Base-by-base conservation (phyloP, 768 basidiomycete species). In the Holtermanniella nyarrowii region DNA sequence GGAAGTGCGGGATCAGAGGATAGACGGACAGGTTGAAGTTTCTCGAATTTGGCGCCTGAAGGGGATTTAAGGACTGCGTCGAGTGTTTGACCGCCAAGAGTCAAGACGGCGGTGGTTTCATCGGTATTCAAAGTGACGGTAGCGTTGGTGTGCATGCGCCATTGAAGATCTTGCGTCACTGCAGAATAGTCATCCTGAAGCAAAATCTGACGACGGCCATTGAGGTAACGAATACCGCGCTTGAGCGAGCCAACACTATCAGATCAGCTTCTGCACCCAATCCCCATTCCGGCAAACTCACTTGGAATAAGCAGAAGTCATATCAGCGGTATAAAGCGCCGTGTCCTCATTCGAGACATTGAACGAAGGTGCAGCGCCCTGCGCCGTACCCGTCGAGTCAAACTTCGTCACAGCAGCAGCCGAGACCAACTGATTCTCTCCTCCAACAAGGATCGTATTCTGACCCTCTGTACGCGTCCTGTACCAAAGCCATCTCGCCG, bases 111-210 rank as follows among this genome's bases (percentile, higher is more conserved):
- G 1, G 82, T 79, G 3, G 78, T 79, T 48, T 69, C 72, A 51
- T 65, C 58, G 48, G 73, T 63, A 50, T 68, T 61, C 31, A 88
- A 70, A 14, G 70, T 50, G 55, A 78, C 63, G 3, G 88, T 88
- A 11, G 93, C 91, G 72, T 97, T 97, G 51, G 93, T 96, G 72
- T 97, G 90, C 78, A 87, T 86, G 44, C 88, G 82, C 93, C 93
- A 95, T 55, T 65, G 57, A 43, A 95, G 69, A 20, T 76, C 60
- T 26, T 77, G 71, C 22, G 61, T 57, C 23, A 61, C 51, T 2
- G 82, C 74, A 16, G 72, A 77, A 64, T 96, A 82, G 65, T 99
- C 95, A 73, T 96, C 93, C 70, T 93, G 93, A 43, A 99, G 68
- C 14, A 99, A 80, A 13, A 96, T 82, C 72, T 96, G 95, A 55